Percentiles rank a stretch among this genome's conserved stretches.
Conservation (phyloP, 1,284 basidiomycete genomes). For the Chiua sp. region DNA sequence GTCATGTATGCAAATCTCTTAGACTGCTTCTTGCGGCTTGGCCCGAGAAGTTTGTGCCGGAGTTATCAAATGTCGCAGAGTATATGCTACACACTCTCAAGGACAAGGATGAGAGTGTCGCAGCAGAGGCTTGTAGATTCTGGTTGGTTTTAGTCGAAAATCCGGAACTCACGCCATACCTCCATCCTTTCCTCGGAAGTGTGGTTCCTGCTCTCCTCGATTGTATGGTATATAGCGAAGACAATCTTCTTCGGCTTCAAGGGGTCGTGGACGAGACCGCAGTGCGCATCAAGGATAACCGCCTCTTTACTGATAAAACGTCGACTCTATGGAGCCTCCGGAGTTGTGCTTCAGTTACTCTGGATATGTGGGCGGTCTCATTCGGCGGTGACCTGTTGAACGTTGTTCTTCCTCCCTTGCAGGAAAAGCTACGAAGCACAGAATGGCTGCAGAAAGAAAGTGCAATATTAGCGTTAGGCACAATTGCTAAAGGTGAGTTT, state of each 20-base stretch:
- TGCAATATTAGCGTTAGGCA: conserved; percentile 95
- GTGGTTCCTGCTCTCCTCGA: conserved; percentile 94
- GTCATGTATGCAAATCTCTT: conserved; percentile 96
- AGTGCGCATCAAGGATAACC: conserved; percentile 85
- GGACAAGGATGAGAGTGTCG: conserved; percentile 95
- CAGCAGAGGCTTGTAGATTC: conserved; percentile 98
- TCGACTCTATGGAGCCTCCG: conserved; percentile 98
- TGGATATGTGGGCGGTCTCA: conserved; percentile 97
- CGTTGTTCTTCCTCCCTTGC: conserved; percentile 88
- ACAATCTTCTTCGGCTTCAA: conserved; percentile 95
- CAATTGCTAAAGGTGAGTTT: conserved; percentile 92
- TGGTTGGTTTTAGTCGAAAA: conserved; percentile 99
- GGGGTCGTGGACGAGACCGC: too few species aligned
- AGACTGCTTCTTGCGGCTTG: conserved; percentile 91
- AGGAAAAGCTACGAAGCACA: conserved; percentile 91
- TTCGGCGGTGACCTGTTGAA: conserved; percentile 89
- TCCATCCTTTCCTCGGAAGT: conserved; percentile 85
- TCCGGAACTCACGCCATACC: conserved; percentile 80
- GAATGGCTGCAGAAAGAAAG: conserved; percentile 98
- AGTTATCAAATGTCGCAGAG: conserved; percentile 94
- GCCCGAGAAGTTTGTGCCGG: conserved; percentile 96
- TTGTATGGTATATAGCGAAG: conserved; percentile 98
- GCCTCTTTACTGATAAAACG: conserved; percentile 95
- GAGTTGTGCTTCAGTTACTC: conserved; percentile 97
- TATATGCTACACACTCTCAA: conserved; percentile 99